phyloP scores from a whole-genome alignment of 2,329 filamentous ascomycete genomes.

The Bipolaris bicolor region DNA sequence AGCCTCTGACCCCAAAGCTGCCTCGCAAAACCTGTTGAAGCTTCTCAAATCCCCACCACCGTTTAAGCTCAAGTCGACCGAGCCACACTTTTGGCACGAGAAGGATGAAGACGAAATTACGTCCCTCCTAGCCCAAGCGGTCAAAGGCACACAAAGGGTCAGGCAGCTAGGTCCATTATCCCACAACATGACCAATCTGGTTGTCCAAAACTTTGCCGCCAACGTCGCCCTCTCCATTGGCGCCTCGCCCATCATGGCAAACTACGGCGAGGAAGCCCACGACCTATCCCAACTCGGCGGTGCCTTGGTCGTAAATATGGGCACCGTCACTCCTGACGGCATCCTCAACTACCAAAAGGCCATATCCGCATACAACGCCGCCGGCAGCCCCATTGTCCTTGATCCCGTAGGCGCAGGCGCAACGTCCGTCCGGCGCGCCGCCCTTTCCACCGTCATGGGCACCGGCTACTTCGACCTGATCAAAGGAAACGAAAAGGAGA shows the following conservation, averaged over 20 bases:
- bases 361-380: slow-evolving; percentile 79
- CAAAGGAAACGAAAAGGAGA: slow-evolving; percentile 93
- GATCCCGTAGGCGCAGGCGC: slow-evolving; percentile 93
- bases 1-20: slow-evolving; percentile 68
- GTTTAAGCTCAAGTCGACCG: slow-evolving; percentile 30
- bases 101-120: slow-evolving; percentile 22
- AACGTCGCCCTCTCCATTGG: slow-evolving; percentile 87
- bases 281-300: slow-evolving; percentile 81
- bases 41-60: slow-evolving; percentile 55
- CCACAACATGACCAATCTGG: slow-evolving; percentile 97
- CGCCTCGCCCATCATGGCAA: slow-evolving; percentile 92
- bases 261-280: slow-evolving; percentile 78
- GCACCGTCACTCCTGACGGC: slow-evolving; percentile 80
- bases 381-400: slow-evolving; percentile 76
- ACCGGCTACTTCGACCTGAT: slow-evolving; percentile 83
- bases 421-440: slow-evolving; percentile 72
- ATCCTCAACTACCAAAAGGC: slow-evolving; percentile 75
- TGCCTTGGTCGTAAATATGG: slow-evolving; percentile 91
- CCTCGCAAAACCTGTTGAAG: slow-evolving; percentile 64
- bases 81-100: slow-evolving; percentile 27
- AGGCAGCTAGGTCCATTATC: slow-evolving; percentile 72
- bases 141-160: slow-evolving; percentile 64
- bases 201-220: slow-evolving; percentile 93
- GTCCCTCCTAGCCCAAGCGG: slow-evolving; percentile 23
- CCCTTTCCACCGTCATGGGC: slow-evolving; percentile 73